A percentile compares a stretch with the other conserved stretches of the same genome.
Evolutionary conservation across 768 basidiomycete genomes (phyloP).

Genomic region (Suillus paluster): DNA sequence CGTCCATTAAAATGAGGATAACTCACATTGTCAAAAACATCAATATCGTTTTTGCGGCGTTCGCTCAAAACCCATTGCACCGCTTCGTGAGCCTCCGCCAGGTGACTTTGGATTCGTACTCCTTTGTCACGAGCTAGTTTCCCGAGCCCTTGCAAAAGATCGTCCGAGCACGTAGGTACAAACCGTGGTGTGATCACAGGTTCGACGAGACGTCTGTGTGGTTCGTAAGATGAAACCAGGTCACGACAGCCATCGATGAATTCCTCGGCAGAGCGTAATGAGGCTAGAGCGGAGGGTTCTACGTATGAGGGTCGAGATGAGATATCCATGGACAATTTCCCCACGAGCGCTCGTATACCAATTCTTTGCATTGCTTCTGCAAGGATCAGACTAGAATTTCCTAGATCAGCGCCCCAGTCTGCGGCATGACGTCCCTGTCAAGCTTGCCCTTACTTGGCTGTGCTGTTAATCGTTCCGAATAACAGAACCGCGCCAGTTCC

Average conservation of each 20-base stretch:
- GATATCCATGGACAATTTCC: slow-evolving; percentile 90
- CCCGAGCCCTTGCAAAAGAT: slow-evolving; percentile 66
- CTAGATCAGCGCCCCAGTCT: background rate
- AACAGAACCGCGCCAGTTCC: slow-evolving; percentile 81
- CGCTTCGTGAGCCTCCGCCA: slow-evolving; percentile 80
- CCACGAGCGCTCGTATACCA: slow-evolving; percentile 83
- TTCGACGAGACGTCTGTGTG: slow-evolving; percentile 59
- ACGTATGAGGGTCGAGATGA: slow-evolving; percentile 73
- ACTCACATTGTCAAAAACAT: slow-evolving; percentile 71
- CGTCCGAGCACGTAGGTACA: slow-evolving; percentile 84
- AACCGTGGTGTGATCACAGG: slow-evolving; percentile 91
- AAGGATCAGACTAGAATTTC: slow-evolving; percentile 64
- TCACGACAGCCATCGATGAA: slow-evolving; percentile 60
- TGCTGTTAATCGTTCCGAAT: slow-evolving; percentile 83
- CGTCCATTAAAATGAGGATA: slow-evolving; percentile 3
- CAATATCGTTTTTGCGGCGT: slow-evolving; percentile 68
- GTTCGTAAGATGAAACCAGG: slow-evolving; percentile 43
- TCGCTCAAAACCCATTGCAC: slow-evolving; percentile 70
- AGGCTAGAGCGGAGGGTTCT: slow-evolving; percentile 56
- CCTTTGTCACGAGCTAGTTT: slow-evolving; percentile 49
- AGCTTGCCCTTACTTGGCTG: slow-evolving; percentile 69
- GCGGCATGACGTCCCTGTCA: background rate
- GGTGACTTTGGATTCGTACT: slow-evolving; percentile 77
- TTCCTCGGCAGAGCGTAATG: slow-evolving; percentile 53
- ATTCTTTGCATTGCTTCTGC: slow-evolving; percentile 72